phyloP scores from a whole-genome alignment of 345 rosid genomes.

The Eucalyptus sideroxylon region DNA sequence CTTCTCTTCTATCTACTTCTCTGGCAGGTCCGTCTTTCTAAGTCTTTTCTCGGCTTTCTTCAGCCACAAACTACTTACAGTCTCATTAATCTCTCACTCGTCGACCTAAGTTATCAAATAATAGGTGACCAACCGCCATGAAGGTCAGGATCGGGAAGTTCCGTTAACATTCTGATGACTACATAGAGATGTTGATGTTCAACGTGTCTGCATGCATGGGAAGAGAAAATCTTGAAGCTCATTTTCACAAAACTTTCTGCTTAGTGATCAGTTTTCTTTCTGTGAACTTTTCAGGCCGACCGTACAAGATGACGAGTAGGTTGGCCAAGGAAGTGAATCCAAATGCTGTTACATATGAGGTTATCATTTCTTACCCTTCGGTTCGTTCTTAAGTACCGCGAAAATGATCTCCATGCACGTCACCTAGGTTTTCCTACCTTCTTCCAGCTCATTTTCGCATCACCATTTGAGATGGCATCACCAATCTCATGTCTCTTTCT shows the following conservation, averaged over 20 bases:
- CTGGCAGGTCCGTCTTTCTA: background rate
- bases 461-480: background rate
- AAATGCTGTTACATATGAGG: background rate
- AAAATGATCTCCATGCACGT: background rate
- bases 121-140: background rate
- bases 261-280: background rate
- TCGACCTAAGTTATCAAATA: background rate
- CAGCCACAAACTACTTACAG: background rate
- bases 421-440: background rate
- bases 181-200: background rate
- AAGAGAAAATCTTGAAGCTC: background rate
- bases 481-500: background rate
- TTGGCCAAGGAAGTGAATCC: background rate
- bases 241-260: background rate
- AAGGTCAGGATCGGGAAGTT: background rate
- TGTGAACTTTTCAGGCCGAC: background rate
- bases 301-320: background rate
- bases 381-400: background rate
- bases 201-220: background rate
- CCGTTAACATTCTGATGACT: background rate
- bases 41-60: background rate
- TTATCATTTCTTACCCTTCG: background rate
- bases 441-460: background rate
- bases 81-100: background rate
- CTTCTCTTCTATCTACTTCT: background rate